Conservation (phyloP, 495 filamentous ascomycete species). For the Aspergillus leporis region DNA sequence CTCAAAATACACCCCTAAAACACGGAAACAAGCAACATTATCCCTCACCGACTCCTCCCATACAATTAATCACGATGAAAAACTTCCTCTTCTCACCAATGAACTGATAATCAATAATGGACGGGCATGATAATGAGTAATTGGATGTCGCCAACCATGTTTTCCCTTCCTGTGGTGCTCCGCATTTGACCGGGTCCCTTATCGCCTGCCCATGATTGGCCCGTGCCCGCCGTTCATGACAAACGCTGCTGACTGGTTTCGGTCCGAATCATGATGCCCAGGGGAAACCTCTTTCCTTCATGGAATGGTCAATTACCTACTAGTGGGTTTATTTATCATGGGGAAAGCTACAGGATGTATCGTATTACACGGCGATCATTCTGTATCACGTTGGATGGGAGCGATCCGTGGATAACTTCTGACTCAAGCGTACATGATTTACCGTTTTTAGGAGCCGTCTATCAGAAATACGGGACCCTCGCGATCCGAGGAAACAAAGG, state of each 20-base stretch:
- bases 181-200: conserved; percentile 26
- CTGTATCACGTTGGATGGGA: too few species aligned
- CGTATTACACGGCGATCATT: too few species aligned
- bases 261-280: conserved; percentile 8
- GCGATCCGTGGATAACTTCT: too few species aligned
- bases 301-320: too few species aligned
- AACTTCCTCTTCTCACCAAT: background rate
- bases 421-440: too few species aligned
- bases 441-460: too few species aligned
- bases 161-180: background rate
- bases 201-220: conserved; percentile 36
- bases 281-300: too few species aligned
- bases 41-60: background rate
- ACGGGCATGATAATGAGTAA: conserved; percentile 1
- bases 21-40: background rate
- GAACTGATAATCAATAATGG: background rate
- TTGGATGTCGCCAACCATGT: background rate
- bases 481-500: background rate
- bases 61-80: background rate
- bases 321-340: too few species aligned
- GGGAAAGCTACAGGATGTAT: too few species aligned
- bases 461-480: too few species aligned
- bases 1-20: background rate
- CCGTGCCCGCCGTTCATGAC: conserved; percentile 25
- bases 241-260: conserved; percentile 40